Evolutionary conservation across 176 grass and related monocot species (phyloP), one percentile per base, ranked within the genome.

Genomic region (Hordeum marinum): DNA sequence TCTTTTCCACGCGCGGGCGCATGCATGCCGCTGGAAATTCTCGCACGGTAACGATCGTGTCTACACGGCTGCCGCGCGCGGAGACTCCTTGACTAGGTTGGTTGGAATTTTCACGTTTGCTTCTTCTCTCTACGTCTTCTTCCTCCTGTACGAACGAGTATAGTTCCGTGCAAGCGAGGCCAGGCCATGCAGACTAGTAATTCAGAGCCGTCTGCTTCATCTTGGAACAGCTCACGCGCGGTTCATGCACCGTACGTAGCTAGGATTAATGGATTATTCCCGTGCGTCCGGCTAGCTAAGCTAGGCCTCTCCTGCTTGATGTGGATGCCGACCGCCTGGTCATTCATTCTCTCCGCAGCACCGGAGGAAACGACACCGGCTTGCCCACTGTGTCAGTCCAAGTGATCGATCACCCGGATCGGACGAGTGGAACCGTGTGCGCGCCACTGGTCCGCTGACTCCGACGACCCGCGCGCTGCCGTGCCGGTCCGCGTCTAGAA

Each of bases 401-500:
- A 31, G 11, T 2, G 15, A 18, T 52, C 15, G 5, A 52, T 52
- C 50, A 31, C 62, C 62, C 13, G 8, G 62, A 32, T 17, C 62
- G 63, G 32, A 1, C 29, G 15, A 65, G 63, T 20, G 31, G 15
- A 8, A 35, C 32, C 14, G 1, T 35, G 20, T 3, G 17, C 29
- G 7, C 35, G 4, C 32, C 14, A 46, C 20, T 34, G 67, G 77
- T 11, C 71, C 27, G 62, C 63, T 73, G 74, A 88, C 80, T 57
- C 39, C 52, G 52, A 57, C 52, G 18, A 57, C 18, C 15, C 29
- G 29, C 29, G 29, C 29, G 78, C 61, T 45, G 68, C 64, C 76
- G 13, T 45, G 68, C 64, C 76, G 13, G 23, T 37, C 41, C 9
- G 68, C 8, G 15, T 89, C 88, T 77, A 85, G 88, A 89, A 89